Evolutionary conservation across 108 stramenopile genomes (phyloP).

Genomic region (Nitzschia palea): DNA sequence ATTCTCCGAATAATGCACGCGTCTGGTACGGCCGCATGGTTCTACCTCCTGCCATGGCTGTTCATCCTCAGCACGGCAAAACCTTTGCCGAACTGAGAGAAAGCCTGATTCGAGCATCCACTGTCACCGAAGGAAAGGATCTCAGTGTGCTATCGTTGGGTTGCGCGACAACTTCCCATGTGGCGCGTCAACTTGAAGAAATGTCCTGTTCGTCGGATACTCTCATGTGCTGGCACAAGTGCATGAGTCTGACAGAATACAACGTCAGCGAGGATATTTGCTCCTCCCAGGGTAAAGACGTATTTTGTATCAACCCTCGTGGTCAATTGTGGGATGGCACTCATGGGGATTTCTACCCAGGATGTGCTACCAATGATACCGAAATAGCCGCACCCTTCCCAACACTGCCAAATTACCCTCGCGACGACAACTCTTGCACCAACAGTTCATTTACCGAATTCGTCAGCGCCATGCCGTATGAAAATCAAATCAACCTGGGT

Average conservation of each 20-base stretch:
- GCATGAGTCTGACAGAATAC: slow-evolving; percentile 55
- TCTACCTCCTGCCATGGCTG: slow-evolving; percentile 68
- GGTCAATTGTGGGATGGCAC: too few relatives aligned
- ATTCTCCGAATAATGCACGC: slow-evolving; percentile 28
- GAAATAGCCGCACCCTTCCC: too few relatives aligned
- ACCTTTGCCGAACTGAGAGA: slow-evolving; percentile 67
- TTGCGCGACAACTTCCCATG: slow-evolving; percentile 34
- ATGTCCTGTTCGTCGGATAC: slow-evolving; percentile 50
- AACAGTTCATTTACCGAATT: too few relatives aligned
- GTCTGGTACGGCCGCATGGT: slow-evolving; percentile 90
- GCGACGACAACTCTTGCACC: too few relatives aligned
- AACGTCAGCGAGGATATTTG: slow-evolving; percentile 54
- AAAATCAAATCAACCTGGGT: too few relatives aligned
- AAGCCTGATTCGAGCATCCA: slow-evolving; percentile 35
- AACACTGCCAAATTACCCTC: too few relatives aligned
- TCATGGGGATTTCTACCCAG: too few relatives aligned
- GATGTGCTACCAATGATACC: too few relatives aligned
- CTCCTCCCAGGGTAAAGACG: too few relatives aligned
- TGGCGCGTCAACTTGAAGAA: slow-evolving; percentile 39
- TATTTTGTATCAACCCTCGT: too few relatives aligned
- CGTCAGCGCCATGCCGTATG: too few relatives aligned
- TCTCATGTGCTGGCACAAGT: slow-evolving; percentile 79
- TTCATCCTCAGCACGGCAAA: slow-evolving; percentile 28
- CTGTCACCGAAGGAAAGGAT: background rate
- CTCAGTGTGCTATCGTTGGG: slow-evolving; percentile 23